Conservation (phyloP, 2,329 filamentous ascomycete species). For the Nemania abortiva region DNA sequence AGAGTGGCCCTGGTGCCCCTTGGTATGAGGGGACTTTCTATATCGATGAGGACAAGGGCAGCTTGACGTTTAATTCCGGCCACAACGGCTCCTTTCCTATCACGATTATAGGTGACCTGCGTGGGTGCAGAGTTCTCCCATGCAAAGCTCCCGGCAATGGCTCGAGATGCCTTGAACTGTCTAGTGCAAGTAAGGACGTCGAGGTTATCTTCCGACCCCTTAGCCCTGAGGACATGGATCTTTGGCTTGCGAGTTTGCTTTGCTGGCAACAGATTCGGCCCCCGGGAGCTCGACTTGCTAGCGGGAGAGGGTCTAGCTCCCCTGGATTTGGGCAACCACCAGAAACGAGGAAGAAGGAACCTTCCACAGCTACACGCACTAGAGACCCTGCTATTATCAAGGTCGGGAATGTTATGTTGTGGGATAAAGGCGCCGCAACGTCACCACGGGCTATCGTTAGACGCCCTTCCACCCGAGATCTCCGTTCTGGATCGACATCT, state of each 20-base stretch:
- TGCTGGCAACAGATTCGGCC: conserved; percentile 84
- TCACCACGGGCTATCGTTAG: conserved; percentile 68
- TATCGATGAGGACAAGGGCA: conserved; percentile 81
- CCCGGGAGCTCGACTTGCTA: conserved; percentile 66
- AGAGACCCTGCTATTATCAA: conserved; percentile 92
- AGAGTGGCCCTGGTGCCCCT: conserved; percentile 67
- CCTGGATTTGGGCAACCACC: conserved; percentile 56
- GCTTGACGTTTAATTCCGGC: conserved; percentile 79
- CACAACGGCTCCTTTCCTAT: conserved; percentile 74
- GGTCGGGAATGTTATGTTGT: conserved; percentile 89
- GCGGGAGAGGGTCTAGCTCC: conserved; percentile 54
- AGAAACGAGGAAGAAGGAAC: conserved; percentile 59
- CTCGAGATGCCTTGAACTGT: conserved; percentile 66
- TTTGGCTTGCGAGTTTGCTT: conserved; percentile 83
- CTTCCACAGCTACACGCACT: conserved; percentile 52
- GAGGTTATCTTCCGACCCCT: conserved; percentile 75
- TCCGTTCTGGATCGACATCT: conserved; percentile 66
- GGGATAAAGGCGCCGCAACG: conserved; percentile 79
- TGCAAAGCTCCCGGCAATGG: conserved; percentile 61
- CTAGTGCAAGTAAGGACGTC: conserved; percentile 65
- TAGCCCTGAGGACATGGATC: conserved; percentile 75
- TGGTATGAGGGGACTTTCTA: conserved; percentile 81
- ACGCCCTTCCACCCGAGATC: conserved; percentile 68
- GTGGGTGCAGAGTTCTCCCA: conserved; percentile 76
- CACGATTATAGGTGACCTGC: conserved; percentile 77